phyloP scores from a whole-genome alignment of 305 asterid genomes.

The Coffea humblotiana region DNA sequence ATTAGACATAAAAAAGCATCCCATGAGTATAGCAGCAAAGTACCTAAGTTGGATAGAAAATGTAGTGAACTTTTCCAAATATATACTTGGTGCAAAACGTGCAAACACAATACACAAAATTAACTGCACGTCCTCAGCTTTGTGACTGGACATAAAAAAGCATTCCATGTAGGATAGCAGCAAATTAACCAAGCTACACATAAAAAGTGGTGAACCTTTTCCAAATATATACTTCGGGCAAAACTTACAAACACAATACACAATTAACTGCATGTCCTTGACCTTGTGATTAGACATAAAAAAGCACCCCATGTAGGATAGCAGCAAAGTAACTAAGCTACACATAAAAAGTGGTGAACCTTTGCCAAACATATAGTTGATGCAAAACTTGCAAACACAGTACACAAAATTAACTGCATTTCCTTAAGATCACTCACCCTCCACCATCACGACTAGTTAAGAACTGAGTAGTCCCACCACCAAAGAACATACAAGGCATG shows the following conservation, averaged over 20 bases:
- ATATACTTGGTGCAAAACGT: not conserved
- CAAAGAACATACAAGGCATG: constrained; percentile 96
- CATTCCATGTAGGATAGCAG: not conserved
- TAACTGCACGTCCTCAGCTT: not conserved
- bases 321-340: not conserved
- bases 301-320: not conserved
- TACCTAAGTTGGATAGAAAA: not conserved
- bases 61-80: not conserved
- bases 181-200: not conserved
- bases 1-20: not conserved
- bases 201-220: not conserved
- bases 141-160: no score
- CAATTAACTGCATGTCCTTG: not conserved
- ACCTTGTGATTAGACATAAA: not conserved
- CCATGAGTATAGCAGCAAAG: not conserved
- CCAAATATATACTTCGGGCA: not conserved
- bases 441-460: constrained; percentile 93
- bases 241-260: not conserved
- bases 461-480: constrained; percentile 96
- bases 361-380: not conserved
- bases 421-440: constrained; percentile 58
- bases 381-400: not conserved
- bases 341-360: not conserved
- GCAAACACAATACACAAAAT: not conserved
- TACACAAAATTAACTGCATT: not conserved